phyloP scores from a whole-genome alignment of 176 grass and related monocot species.

The Avena sativa region DNA sequence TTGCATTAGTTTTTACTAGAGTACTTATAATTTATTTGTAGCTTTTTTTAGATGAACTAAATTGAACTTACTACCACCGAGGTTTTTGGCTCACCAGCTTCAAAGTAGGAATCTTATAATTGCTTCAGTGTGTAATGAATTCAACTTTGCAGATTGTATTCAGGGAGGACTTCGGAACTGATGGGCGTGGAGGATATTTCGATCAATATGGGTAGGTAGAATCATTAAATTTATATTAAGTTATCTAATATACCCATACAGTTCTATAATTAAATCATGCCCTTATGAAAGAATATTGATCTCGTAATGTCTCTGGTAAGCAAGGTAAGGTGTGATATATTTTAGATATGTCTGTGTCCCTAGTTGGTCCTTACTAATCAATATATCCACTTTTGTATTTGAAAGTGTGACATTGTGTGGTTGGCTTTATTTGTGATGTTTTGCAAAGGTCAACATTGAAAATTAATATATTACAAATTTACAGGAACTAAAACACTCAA shows the following conservation, averaged over 20 bases:
- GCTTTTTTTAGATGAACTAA: not conserved
- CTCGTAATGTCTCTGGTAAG: not conserved
- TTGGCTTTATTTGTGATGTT: conserved; percentile 1
- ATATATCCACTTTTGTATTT: conserved; percentile 24
- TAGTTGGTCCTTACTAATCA: conserved; percentile 27
- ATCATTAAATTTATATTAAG: conserved; percentile 16
- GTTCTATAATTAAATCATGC: conserved; percentile 21
- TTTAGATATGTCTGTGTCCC: not conserved
- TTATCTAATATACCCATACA: conserved; percentile 29
- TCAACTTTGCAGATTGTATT: conserved; percentile 89
- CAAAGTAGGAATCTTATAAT: conserved; percentile 13
- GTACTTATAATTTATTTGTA: not conserved
- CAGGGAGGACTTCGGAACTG: conserved; percentile 96
- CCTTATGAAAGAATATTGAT: conserved; percentile 29
- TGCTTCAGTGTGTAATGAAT: conserved; percentile 27
- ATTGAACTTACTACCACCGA: conserved; percentile 29
- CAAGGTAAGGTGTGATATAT: conserved; percentile 15
- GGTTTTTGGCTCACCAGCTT: not conserved
- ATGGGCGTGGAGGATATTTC: conserved; percentile 96
- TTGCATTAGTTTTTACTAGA: conserved; percentile 6
- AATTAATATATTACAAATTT: not conserved
- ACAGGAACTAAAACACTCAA: conserved; percentile 16
- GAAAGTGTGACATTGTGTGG: not conserved
- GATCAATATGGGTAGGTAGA: conserved; percentile 90
- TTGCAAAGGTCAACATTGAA: not conserved